These are phyloP conservation scores for Aschersonia sp. DNA, from an alignment of 2,329 filamentous ascomycete genomes.

Conservation along the genomic window DNA sequence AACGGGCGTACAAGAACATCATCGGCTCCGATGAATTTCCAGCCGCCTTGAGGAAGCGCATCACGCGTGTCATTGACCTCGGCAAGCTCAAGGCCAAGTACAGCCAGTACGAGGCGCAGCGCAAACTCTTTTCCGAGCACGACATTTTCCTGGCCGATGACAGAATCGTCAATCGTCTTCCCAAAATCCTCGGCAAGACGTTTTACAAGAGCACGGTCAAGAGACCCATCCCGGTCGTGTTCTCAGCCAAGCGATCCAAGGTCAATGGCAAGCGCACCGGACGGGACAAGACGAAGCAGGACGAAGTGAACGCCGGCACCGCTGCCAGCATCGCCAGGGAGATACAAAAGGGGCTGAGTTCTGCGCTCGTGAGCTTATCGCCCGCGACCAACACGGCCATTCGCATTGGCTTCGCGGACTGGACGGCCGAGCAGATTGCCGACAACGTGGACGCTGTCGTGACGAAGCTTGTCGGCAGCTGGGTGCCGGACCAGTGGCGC, in stretches of 20 bases:
- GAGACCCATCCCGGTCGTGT: constrained; percentile 69
- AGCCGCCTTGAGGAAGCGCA: constrained; percentile 46
- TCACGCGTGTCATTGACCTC: constrained; percentile 66
- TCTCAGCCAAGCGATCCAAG: constrained; percentile 49
- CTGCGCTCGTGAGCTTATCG: constrained; percentile 68
- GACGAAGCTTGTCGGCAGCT: constrained; percentile 57
- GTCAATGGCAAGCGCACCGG: constrained; percentile 43
- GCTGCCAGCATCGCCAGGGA: constrained; percentile 61
- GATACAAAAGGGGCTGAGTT: constrained; percentile 61
- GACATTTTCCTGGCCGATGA: constrained; percentile 92
- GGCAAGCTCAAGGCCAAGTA: constrained; percentile 71
- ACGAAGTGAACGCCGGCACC: constrained; percentile 30
- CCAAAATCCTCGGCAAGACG: constrained; percentile 70
- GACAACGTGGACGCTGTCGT: constrained; percentile 69
- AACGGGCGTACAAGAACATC: constrained; percentile 82
- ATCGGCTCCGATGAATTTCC: constrained; percentile 62
- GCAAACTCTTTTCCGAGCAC: constrained; percentile 73
- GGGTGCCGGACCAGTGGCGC: constrained; percentile 74
- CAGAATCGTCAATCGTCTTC: constrained; percentile 60
- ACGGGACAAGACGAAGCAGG: constrained; percentile 31
- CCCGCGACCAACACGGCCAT: constrained; percentile 70
- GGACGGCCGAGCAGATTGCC: constrained; percentile 59
- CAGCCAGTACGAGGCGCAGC: constrained; percentile 73
- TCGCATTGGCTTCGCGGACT: constrained; percentile 61
- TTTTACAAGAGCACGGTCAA: constrained; percentile 80